Percentiles rank a stretch among this genome's conserved stretches.
Evolutionary conservation across 371 early-diverging fungal genomes (phyloP).

Genomic region (Apophysomyces ossiformis): DNA sequence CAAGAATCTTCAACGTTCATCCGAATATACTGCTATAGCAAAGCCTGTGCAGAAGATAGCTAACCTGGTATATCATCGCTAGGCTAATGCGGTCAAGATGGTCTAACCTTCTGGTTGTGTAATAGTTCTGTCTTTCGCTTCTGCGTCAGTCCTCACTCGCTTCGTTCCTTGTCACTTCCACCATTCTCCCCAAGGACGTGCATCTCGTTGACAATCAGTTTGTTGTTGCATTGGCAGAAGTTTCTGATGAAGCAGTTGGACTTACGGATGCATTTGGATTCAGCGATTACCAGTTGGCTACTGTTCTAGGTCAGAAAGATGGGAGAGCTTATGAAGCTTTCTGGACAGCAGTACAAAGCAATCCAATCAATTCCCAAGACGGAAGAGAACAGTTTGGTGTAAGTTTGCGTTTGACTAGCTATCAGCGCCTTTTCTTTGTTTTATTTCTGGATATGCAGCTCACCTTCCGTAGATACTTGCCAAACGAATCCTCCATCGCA

Average conservation of each 20-base stretch:
- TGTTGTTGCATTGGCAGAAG: slow-evolving; percentile 21
- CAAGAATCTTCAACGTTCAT: slow-evolving; percentile 7
- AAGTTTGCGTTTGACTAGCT: slow-evolving; percentile 8
- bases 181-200: slow-evolving; percentile 38
- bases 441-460: neutral
- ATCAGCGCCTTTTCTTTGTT: neutral
- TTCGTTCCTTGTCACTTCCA: slow-evolving; percentile 41
- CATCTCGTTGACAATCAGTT: slow-evolving; percentile 28
- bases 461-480: slow-evolving; percentile 19
- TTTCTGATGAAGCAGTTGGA: slow-evolving; percentile 66
- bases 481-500: slow-evolving; percentile 22
- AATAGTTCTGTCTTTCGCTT: slow-evolving; percentile 43
- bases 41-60: slow-evolving; percentile 26
- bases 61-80: slow-evolving; percentile 37
- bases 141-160: slow-evolving; percentile 31
- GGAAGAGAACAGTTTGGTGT: slow-evolving; percentile 28
- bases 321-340: slow-evolving; percentile 75
- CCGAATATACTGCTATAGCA: slow-evolving; percentile 26
- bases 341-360: slow-evolving; percentile 64
- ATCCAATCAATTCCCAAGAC: slow-evolving; percentile 60
- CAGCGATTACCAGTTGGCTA: slow-evolving; percentile 63
- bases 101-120: neutral
- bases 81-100: neutral
- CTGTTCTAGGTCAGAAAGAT: slow-evolving; percentile 67
- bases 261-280: slow-evolving; percentile 75